phyloP scores from a whole-genome alignment of 2,329 filamentous ascomycete genomes.

The Mollisia scopiformis region DNA sequence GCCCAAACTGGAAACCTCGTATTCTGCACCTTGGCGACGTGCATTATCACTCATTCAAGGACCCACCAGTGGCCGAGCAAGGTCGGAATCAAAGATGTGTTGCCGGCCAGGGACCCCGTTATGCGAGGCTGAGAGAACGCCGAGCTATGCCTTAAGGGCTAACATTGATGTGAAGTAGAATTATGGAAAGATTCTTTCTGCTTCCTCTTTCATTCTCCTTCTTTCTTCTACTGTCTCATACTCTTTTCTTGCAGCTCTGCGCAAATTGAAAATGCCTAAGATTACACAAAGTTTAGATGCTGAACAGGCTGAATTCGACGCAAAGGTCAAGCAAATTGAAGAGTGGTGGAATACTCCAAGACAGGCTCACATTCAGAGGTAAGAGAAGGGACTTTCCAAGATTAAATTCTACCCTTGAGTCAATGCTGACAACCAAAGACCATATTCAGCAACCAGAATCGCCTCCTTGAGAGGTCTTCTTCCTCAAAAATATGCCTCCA shows the following conservation, averaged over 20 bases:
- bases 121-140: background rate
- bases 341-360: conserved; percentile 38
- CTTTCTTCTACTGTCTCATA: background rate
- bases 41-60: background rate
- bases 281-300: conserved; percentile 25
- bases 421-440: too few relatives aligned
- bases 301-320: conserved; percentile 39
- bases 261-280: conserved; percentile 19
- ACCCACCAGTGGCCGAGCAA: background rate
- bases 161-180: background rate
- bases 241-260: background rate
- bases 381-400: conserved; percentile 5
- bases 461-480: conserved; percentile 39
- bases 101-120: background rate
- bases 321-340: conserved; percentile 39
- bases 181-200: background rate
- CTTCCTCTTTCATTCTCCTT: background rate
- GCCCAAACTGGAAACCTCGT: background rate
- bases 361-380: conserved; percentile 32
- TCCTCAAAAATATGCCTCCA: conserved; percentile 35
- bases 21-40: background rate
- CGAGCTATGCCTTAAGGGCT: background rate
- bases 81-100: background rate
- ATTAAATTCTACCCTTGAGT: conserved; percentile 4
- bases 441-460: conserved; percentile 39